Base-by-base conservation (phyloP, 306 rosid species). In the Erythrophleum fordii region DNA sequence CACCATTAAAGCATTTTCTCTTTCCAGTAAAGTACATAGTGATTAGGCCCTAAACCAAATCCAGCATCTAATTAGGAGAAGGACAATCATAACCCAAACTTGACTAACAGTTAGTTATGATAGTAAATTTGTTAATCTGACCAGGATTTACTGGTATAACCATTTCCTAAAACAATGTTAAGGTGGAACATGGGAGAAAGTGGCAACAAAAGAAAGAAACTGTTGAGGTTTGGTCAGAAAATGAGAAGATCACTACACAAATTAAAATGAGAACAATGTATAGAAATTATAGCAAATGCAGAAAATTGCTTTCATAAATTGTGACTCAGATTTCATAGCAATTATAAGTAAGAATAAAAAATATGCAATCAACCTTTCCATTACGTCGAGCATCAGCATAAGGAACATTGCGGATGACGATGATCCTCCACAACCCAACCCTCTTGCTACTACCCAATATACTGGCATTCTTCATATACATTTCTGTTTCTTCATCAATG, bases 401-500 rank as follows among this genome's bases (percentile, higher is more conserved):
- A 37, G 99, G 98, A 78, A 93, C 46, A 45, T 91, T 93, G 80
- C 11, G 97, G 60, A 91, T 92, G 18, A 95, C 93, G 65, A 95
- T 87, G 86, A 93, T 88, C 89, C 93, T 95, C 98, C 99, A 95
- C 83, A 93, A 69, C 72, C 99, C 99, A 77, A 95, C 87, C 86
- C 72, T 87, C 81, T 85, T 93, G 75, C 87, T 86, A 91, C 88
- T 80, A 79, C 75, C 92, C 82, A 95, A 80, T 80, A 85, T 85
- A 72, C 92, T 93, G 37, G 86, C 89, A 87, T 91, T 95, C 86
- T 87, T 93, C 94, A 95, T 90, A 86, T 69, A 89, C 41, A 73
- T 76, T 83, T 95, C 98, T 44, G 99, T 93, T 84, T 91, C 96
- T 85, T 95, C 93, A 58, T 95, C 99, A 72, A 95, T 86, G 75